Base-by-base conservation (phyloP, 176 grass and related monocot species). In the Paspalum vaginatum region DNA sequence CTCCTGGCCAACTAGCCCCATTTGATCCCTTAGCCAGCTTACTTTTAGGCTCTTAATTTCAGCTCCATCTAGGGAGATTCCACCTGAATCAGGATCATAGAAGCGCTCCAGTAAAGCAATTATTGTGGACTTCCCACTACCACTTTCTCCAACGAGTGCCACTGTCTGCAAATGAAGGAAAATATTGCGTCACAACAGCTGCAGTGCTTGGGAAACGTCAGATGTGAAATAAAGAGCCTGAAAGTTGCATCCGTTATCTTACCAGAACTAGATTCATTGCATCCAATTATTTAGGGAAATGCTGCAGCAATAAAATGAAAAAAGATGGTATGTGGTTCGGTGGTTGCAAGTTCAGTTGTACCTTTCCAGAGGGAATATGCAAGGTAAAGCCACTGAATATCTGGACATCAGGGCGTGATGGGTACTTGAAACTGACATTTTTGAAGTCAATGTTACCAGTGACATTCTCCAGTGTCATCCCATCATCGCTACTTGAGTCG, bases 141-240 rank as follows among this genome's bases (percentile, higher is more conserved):
- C 92, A 1, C 92, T 95, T 78, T 92, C 89, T 72, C 92, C 92
- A 56, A 92, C 93, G 21, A 92, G 89, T 48, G 93, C 93, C 9
- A 90, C 56, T 39, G 89, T 95, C 93, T 92, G 66, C 45, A 84
- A 69, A 84, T 46, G 46, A 74, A 79, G 9, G 37, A 66, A 79
- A 79, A 38, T 18, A 17, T 80, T 80, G n/a, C 14, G 39, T 75
- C 50, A 61, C 4, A 75, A 49, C n/a, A 51, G 22, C 83, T 78
- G 38, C 4, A 67, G 48, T 66, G 20, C 25, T 78, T 58, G 10
- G 16, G 5, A 67, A 52, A 68, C 3, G 65, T 84, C 11, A 68
- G 11, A 66, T 46, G 11, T 76, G 8, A 75, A 66, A 81, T 64
- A 82, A 76, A 78, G n/a, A n/a, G 57, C 9, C 42, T 62, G 17